These are phyloP conservation scores for Delitschia confertaspora DNA, from an alignment of 495 filamentous ascomycete genomes.

Conservation along the genomic window DNA sequence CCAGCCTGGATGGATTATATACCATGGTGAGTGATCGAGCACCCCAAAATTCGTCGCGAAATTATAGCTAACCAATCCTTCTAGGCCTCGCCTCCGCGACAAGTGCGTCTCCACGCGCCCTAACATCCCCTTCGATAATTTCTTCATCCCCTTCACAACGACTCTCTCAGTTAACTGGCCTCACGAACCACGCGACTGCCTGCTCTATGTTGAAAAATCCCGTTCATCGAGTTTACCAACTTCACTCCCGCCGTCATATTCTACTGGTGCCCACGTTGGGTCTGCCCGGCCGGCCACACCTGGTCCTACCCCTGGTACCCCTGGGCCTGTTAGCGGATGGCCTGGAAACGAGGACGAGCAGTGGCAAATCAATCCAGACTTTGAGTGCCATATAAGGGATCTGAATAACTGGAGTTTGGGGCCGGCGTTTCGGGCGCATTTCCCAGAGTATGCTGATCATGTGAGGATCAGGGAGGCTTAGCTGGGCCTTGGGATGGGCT, in stretches of 20 bases:
- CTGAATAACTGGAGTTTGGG: constrained; percentile 73
- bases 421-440: constrained; percentile 52
- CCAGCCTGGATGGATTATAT: constrained; percentile 72
- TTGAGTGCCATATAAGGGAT: constrained; percentile 61
- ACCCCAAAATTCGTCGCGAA: neutral
- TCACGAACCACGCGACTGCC: constrained; percentile 45
- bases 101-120: constrained; percentile 43
- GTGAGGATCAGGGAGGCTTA: constrained; percentile 37
- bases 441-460: constrained; percentile 52
- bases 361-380: constrained; percentile 67
- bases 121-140: constrained; percentile 57
- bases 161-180: constrained; percentile 70
- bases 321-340: constrained; percentile 29
- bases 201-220: constrained; percentile 25
- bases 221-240: constrained; percentile 4
- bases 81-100: constrained; percentile 58
- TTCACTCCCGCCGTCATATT: constrained; percentile 15
- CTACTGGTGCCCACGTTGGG: constrained; percentile 16
- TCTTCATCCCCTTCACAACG: constrained; percentile 69
- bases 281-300: constrained; percentile 14
- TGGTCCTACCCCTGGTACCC: constrained; percentile 3
- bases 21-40: constrained; percentile 48
- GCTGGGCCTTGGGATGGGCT: too few relatives aligned
- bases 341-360: constrained; percentile 43
- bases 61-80: constrained; percentile 3